Conservation (phyloP, 2,329 filamentous ascomycete genomes). For the Pseudocercospora crystallina region DNA sequence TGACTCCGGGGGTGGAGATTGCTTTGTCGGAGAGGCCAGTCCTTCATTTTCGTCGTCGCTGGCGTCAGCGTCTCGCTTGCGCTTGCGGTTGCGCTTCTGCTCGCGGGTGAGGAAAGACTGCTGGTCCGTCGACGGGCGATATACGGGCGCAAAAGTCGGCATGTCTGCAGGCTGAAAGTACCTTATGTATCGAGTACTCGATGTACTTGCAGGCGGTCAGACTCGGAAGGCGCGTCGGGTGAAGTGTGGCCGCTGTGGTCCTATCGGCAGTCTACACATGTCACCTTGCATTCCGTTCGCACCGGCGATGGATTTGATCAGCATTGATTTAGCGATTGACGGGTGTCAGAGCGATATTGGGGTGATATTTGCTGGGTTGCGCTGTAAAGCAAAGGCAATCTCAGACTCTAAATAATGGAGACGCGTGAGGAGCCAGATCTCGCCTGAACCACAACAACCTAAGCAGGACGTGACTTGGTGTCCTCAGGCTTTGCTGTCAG, state of each 20-base stretch:
- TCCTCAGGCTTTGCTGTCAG: too few species aligned
- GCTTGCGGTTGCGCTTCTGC: conserved; percentile 29
- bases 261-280: conserved; percentile 11
- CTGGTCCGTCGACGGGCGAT: conserved; percentile 24
- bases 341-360: too few species aligned
- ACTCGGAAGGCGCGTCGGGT: too few species aligned
- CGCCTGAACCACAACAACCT: too few species aligned
- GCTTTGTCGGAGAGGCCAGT: conserved; percentile 7
- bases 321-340: too few species aligned
- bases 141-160: conserved; percentile 32
- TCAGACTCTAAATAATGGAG: too few species aligned
- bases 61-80: conserved; percentile 23
- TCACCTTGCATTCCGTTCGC: neutral
- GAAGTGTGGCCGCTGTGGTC: neutral
- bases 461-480: too few species aligned
- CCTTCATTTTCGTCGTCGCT: conserved; percentile 16
- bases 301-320: too few species aligned
- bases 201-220: too few species aligned
- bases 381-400: too few species aligned
- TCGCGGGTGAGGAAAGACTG: conserved; percentile 28
- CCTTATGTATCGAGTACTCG: neutral
- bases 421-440: too few species aligned
- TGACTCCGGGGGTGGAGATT: conserved; percentile 5
- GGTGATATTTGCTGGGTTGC: too few species aligned
- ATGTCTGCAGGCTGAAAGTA: conserved; percentile 16